These are phyloP conservation scores for Samsoniella hepiali DNA, from an alignment of 2,329 filamentous ascomycete genomes.

Conservation along the genomic window DNA sequence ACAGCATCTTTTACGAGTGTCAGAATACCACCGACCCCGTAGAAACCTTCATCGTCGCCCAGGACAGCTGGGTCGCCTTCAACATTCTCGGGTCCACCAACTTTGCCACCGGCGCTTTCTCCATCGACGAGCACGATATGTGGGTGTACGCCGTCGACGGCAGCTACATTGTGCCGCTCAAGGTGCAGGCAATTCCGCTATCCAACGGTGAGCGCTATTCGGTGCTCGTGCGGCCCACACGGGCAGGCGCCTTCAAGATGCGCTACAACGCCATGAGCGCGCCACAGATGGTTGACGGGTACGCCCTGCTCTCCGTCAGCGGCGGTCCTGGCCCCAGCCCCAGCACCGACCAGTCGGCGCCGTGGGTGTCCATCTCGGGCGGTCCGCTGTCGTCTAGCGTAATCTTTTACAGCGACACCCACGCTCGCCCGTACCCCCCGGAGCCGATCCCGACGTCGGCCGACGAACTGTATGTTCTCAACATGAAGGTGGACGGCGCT, in stretches of 20 bases:
- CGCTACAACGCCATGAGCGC: slow-evolving; percentile 47
- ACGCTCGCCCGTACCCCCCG: slow-evolving; percentile 47
- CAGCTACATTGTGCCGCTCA: slow-evolving; percentile 50
- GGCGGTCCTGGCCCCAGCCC: slow-evolving; percentile 11
- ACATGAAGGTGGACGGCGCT: slow-evolving; percentile 39
- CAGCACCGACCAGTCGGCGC: slow-evolving; percentile 28
- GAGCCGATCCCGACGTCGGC: slow-evolving; percentile 39
- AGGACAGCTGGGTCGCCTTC: slow-evolving; percentile 49
- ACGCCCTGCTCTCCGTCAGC: slow-evolving; percentile 44
- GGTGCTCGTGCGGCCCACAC: slow-evolving; percentile 45
- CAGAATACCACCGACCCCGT: slow-evolving; percentile 40
- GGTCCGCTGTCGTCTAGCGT: slow-evolving; percentile 38
- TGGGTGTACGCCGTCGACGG: slow-evolving; percentile 55
- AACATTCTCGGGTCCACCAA: slow-evolving; percentile 53
- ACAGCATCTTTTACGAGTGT: slow-evolving; percentile 45
- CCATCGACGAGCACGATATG: slow-evolving; percentile 52
- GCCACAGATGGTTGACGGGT: slow-evolving; percentile 54
- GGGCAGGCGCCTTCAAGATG: slow-evolving; percentile 50
- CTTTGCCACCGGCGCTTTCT: slow-evolving; percentile 42
- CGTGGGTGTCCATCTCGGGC: slow-evolving; percentile 51
- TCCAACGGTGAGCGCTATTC: slow-evolving; percentile 54
- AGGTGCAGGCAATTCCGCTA: slow-evolving; percentile 45
- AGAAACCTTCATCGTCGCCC: slow-evolving; percentile 41
- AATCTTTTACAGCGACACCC: slow-evolving; percentile 41
- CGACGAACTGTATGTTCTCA: slow-evolving; percentile 45